These are phyloP conservation scores for Cymbopogon flexuosus DNA, from an alignment of 202 grass and related monocot species.

Conservation along the genomic window DNA sequence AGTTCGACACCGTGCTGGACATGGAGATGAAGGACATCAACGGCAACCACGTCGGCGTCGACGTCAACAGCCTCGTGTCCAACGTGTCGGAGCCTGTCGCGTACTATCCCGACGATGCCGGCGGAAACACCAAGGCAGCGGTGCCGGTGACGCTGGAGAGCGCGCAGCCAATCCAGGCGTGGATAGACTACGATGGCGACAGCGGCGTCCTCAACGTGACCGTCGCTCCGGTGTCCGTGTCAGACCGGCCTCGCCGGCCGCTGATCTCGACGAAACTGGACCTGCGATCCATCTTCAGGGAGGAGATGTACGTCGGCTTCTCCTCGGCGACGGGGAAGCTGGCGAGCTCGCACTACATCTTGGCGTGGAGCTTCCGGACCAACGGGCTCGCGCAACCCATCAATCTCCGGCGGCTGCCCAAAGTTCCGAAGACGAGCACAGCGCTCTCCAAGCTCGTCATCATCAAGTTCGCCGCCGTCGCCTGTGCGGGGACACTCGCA, in stretches of 20 bases:
- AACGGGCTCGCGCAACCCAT: background rate
- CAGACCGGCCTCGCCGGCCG: background rate
- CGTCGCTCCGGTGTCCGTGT: background rate
- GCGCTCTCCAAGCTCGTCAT: background rate
- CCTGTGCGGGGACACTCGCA: background rate
- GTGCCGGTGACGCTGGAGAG: background rate
- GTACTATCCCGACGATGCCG: background rate
- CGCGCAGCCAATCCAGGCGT: background rate
- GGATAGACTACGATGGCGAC: background rate
- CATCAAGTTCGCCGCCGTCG: background rate
- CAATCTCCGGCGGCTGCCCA: background rate
- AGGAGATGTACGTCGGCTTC: background rate
- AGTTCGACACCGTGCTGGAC: background rate
- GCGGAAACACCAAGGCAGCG: background rate
- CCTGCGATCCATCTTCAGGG: background rate
- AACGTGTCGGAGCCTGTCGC: background rate
- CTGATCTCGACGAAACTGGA: background rate
- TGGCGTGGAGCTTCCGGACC: slow-evolving; percentile 3
- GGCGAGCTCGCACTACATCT: slow-evolving; percentile 1
- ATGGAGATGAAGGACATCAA: background rate
- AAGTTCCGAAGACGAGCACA: background rate
- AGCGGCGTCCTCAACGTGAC: background rate
- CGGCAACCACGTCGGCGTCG: background rate
- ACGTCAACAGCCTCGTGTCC: background rate
- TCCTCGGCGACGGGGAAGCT: background rate